Conservation (phyloP, 176 grass and related monocot species). For the Calamus simplicifolius region DNA sequence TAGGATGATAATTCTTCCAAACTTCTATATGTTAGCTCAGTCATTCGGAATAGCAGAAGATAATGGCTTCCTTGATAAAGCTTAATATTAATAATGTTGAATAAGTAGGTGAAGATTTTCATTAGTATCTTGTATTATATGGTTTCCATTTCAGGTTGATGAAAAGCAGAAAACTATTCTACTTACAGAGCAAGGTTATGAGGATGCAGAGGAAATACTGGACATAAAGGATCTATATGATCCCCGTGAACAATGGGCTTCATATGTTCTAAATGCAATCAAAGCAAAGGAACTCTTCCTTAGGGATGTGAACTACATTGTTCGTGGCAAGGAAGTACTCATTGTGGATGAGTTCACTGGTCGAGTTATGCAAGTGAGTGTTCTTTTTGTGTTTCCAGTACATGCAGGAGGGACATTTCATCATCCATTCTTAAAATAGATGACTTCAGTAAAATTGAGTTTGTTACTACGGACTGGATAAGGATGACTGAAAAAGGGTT, state of each 20-base stretch:
- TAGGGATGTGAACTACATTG: conserved; percentile 93
- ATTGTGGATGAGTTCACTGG: conserved; percentile 99
- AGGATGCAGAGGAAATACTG: conserved; percentile 89
- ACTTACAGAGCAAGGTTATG: conserved; percentile 91
- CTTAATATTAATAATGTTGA: no score
- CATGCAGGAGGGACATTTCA: no score
- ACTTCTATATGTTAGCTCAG: no score
- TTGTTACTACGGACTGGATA: no score
- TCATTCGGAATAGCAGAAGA: no score
- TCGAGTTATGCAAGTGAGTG: conserved; percentile 89
- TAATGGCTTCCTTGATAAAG: no score
- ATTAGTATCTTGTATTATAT: not conserved
- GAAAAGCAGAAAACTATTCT: conserved; percentile 96
- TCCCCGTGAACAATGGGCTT: conserved; percentile 97
- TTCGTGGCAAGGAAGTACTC: conserved; percentile 91
- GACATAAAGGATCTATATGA: conserved; percentile 98
- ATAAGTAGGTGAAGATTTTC: no score
- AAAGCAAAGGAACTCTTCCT: conserved; percentile 99
- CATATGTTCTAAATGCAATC: conserved; percentile 91
- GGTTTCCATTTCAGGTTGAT: conserved; percentile 70
- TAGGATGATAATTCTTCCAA: no score
- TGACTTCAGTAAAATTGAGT: no score
- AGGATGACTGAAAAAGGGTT: no score
- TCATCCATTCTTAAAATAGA: no score
- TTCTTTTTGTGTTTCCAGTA: no score